phyloP scores from a whole-genome alignment of 1,284 basidiomycete genomes.

The Ustilago lituana region DNA sequence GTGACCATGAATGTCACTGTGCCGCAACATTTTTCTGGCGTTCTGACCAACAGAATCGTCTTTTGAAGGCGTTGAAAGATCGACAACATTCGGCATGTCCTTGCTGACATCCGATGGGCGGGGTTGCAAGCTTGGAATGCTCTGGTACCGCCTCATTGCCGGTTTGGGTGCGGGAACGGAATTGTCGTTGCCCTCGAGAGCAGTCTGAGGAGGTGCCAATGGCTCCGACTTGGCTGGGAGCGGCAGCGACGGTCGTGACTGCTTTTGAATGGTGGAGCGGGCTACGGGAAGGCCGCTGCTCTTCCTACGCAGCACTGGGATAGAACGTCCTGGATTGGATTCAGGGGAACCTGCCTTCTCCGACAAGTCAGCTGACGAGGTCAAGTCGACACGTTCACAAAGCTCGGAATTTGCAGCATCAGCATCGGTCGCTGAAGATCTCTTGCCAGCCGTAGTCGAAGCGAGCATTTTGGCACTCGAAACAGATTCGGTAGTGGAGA shows the following conservation, averaged over 20 bases:
- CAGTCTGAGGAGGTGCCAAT: background rate
- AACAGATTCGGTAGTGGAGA: background rate
- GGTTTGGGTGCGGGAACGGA: background rate
- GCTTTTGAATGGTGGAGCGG: background rate
- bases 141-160: constrained; percentile 17
- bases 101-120: background rate
- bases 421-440: background rate
- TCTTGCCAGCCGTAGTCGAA: background rate
- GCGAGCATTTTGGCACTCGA: background rate
- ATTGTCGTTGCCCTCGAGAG: background rate
- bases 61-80: background rate
- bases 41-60: background rate
- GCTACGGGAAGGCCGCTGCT: constrained; percentile 27
- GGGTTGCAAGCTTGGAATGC: constrained; percentile 12
- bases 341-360: background rate
- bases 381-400: background rate
- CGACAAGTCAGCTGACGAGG: background rate
- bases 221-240: constrained; percentile 1
- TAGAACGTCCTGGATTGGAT: background rate
- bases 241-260: constrained; percentile 15
- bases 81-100: background rate
- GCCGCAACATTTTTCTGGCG: background rate
- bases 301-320: constrained; percentile 20
- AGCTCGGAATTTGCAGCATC: background rate
- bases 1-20: constrained; percentile 15